phyloP scores from a whole-genome alignment of 352 stramenopile species.

The Pythium chondricola region DNA sequence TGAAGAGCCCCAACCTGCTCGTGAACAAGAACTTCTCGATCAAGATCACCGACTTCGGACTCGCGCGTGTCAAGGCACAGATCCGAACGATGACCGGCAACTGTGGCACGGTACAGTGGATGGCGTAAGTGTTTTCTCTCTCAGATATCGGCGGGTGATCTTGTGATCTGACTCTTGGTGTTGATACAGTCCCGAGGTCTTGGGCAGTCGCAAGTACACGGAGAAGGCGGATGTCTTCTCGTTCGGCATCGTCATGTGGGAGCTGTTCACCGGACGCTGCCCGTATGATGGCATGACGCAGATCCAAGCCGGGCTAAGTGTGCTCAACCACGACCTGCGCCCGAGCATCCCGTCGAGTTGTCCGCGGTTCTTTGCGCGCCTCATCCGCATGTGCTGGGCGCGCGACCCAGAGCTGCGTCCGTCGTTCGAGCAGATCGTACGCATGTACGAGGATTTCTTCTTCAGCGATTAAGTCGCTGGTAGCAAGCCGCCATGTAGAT shows the following conservation, averaged over 20 bases:
- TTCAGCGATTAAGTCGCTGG: too few relatives aligned
- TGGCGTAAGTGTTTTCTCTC: slow-evolving; percentile 53
- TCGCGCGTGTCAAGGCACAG: slow-evolving; percentile 88
- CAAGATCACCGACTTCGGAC: slow-evolving; percentile 91
- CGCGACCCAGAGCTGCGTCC: slow-evolving; percentile 61
- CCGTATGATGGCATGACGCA: slow-evolving; percentile 89
- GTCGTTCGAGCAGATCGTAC: slow-evolving; percentile 63
- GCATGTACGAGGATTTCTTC: slow-evolving; percentile 40
- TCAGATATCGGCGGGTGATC: neutral
- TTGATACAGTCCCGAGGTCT: slow-evolving; percentile 60
- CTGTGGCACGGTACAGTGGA: slow-evolving; percentile 84
- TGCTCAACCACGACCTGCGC: slow-evolving; percentile 75
- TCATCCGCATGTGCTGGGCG: slow-evolving; percentile 79
- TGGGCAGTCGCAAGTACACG: slow-evolving; percentile 89
- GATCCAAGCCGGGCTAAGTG: slow-evolving; percentile 75
- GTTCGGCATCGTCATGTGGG: slow-evolving; percentile 92
- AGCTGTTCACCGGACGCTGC: slow-evolving; percentile 87
- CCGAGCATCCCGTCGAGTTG: slow-evolving; percentile 54
- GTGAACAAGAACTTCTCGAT: slow-evolving; percentile 78
- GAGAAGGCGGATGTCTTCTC: slow-evolving; percentile 93
- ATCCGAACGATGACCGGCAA: slow-evolving; percentile 91
- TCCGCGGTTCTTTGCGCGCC: slow-evolving; percentile 58
- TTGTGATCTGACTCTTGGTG: neutral
- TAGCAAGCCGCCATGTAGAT: too few relatives aligned
- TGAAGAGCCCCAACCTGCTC: slow-evolving; percentile 89